Conservation (phyloP, 768 basidiomycete genomes). For the Gloeopeniophorella convolvens region DNA sequence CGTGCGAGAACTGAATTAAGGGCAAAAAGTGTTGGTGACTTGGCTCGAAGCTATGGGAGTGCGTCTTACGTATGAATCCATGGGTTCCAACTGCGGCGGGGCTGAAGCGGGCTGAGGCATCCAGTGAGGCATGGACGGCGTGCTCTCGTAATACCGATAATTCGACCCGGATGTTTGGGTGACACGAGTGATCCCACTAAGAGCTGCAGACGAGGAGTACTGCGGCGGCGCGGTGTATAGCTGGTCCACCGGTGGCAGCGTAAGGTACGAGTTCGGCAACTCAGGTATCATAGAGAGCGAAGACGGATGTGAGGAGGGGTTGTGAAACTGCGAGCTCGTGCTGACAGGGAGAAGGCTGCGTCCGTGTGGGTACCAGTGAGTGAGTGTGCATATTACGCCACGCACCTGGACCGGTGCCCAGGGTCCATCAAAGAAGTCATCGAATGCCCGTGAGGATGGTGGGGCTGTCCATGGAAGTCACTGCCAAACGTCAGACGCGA, state of each 20-base stretch:
- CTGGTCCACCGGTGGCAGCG: constrained; percentile 43
- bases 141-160: constrained; percentile 30
- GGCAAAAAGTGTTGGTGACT: constrained; percentile 1
- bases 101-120: constrained; percentile 47
- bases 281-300: constrained; percentile 56
- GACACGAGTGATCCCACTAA: constrained; percentile 34
- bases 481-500: constrained; percentile 18
- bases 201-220: constrained; percentile 23
- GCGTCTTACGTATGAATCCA: constrained; percentile 60
- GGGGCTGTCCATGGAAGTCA: constrained; percentile 23
- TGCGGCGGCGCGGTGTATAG: constrained; percentile 36
- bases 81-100: constrained; percentile 41
- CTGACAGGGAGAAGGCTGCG: constrained; percentile 26
- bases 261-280: constrained; percentile 41
- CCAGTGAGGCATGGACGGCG: constrained; percentile 37
- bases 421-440: constrained; percentile 21
- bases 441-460: constrained; percentile 17
- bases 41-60: not conserved
- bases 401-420: constrained; percentile 20
- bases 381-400: constrained; percentile 1
- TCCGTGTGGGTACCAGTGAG: constrained; percentile 7
- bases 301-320: constrained; percentile 38
- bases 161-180: constrained; percentile 25
- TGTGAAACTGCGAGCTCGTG: constrained; percentile 41
- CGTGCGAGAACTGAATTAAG: constrained; percentile 30